Evolutionary conservation across 1,284 basidiomycete genomes (phyloP), one percentile per base, ranked within the genome.

Genomic region (Microstroma glucosiphilum): DNA sequence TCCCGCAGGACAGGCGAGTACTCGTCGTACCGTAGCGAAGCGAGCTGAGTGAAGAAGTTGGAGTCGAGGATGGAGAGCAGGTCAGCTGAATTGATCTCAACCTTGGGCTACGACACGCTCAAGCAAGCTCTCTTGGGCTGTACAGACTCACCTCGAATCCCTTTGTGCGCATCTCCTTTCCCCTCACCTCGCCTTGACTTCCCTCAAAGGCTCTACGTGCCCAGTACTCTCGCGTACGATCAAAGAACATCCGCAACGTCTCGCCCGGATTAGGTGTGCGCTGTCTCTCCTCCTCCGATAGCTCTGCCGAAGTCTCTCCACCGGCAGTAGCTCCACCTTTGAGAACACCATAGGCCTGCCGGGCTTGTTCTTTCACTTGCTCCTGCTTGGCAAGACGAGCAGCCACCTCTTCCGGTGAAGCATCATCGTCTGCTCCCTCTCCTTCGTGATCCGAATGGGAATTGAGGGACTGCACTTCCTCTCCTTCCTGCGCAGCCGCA

Each of bases 211-310:
- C 91, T 64, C 86, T 88, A 60, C 86, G 85, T 0, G 88, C 84
- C 92, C 92, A 96, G 76, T 89, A 88, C 57, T 56, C 63, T 30
- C 75, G 75, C 3, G 71, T 88, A 6, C 92, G 85, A 12, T 88
- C 86, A 75, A 92, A 96, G 80, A 94, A 94, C 78, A 85, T 83
- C 0, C 89, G 87, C 7, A 94, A 80, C 0, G 88, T 90, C 78
- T 96, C 92, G n/a, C 91, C 90, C 0, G 91, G 90, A 6, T 88
- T 82, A 0, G 92, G 92, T 0, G 91, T 93, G 63, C 88, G 89
- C 51, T 91, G 76, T 0, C 86, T 80, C 67, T 92, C 91, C 71
- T 91, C 89, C 0, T 84, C 82, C 0, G 88, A 86, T 2, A 86
- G 82, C 0, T 83, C 82, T 1, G 83, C 46, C 3, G 17, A n/a